Base-by-base conservation (phyloP, 2,329 filamentous ascomycete genomes). In the Tetracladium maxilliforme region DNA sequence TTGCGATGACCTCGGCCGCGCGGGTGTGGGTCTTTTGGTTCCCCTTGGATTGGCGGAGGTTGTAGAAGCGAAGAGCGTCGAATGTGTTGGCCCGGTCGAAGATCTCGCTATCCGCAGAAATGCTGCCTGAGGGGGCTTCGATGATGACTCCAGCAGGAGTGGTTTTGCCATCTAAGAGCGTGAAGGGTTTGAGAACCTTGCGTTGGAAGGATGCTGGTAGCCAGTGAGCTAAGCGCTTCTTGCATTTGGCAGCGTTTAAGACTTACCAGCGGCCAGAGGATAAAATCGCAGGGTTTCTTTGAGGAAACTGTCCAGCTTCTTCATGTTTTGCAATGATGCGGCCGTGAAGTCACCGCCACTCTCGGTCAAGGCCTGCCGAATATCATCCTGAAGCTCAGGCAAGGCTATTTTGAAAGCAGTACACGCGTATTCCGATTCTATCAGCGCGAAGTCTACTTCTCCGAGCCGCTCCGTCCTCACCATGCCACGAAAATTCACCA, bases 301-400 rank as follows among this genome's bases (percentile, higher is more conserved):
- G 27, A 51, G 26, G 28, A 50, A 51, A 28, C 43, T 48, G 26
- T 51, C 47, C 39, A 50, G 38, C 14, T 48, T 38, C 30, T 35
- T 41, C 18, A 19, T 19, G 9, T 19, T 19, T 9, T 19, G 9
- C 18, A 19, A 19, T 19, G 18, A 9, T 19, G 18, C 9, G 11
- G 18, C 11, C 18, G 18, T 9, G 18, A 19, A 9, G 11, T 11
- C 9, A 9, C 18, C 18, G 18, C 11, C 18, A 19, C 11, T 11
- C 18, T 19, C n/a, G n/a, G n/a, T n/a, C n/a, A n/a, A n/a, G n/a
- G n/a, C n/a, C n/a, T n/a, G n/a, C n/a, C n/a, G n/a, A n/a, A n/a
- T n/a, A n/a, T n/a, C n/a, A n/a, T n/a, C n/a, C n/a, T n/a, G n/a
- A n/a, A n/a, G n/a, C n/a, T n/a, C n/a, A n/a, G n/a, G n/a, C n/a